A percentile compares a stretch with the other conserved stretches of the same genome.
phyloP scores from a whole-genome alignment of 495 filamentous ascomycete species.

The Penicillium cataractarum region DNA sequence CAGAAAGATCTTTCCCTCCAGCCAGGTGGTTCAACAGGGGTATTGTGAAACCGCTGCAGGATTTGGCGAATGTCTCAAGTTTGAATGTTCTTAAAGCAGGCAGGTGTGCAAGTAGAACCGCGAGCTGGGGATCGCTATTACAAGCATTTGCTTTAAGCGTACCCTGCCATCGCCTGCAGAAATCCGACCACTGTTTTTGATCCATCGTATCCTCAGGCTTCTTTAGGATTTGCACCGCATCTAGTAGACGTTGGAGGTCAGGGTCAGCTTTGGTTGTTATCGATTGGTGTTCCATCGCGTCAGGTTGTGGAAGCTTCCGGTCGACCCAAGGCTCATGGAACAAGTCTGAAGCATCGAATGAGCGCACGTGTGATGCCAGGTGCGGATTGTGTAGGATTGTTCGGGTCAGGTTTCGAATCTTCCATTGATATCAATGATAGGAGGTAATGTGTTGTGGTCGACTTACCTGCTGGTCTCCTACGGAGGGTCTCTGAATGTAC shows the following conservation, averaged over 20 bases:
- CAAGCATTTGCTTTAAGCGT: background rate
- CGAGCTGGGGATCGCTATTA: background rate
- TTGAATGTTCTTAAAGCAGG: background rate
- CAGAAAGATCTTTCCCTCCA: background rate
- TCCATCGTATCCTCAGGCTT: background rate
- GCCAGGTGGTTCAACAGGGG: background rate
- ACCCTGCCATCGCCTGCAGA: background rate
- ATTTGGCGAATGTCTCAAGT: background rate
- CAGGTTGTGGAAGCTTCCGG: background rate
- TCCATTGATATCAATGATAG: background rate
- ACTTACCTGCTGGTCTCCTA: too few species aligned
- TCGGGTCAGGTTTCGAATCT: background rate
- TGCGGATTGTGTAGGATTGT: background rate
- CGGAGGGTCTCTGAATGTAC: too few species aligned
- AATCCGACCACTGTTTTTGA: background rate
- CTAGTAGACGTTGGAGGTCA: background rate
- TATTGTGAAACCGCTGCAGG: background rate
- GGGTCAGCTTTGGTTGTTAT: background rate
- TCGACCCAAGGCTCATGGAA: background rate
- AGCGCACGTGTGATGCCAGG: background rate
- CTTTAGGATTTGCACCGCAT: background rate
- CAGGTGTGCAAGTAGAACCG: background rate
- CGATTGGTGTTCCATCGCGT: background rate
- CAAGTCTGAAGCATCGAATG: background rate
- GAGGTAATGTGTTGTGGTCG: background rate